Percentiles rank a stretch among this genome's conserved stretches.
phyloP scores from a whole-genome alignment of 495 filamentous ascomycete genomes.

The Tirmania nivea region DNA sequence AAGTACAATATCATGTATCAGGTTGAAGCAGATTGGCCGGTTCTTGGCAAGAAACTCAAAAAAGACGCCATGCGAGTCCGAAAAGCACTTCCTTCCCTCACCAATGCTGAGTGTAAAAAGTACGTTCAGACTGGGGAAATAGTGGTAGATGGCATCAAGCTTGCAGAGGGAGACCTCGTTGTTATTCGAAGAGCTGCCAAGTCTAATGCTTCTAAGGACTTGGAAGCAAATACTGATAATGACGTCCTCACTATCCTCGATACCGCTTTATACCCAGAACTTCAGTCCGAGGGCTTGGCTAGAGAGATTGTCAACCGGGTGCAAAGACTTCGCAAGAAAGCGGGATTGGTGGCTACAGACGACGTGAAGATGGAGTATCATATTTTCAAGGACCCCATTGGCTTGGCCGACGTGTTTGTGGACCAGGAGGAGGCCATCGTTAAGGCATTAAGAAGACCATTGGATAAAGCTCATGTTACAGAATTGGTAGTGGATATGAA shows the following conservation, averaged over 20 bases:
- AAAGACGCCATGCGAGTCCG: conserved; percentile 79
- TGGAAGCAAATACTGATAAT: conserved; percentile 68
- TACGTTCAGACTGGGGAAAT: conserved; percentile 52
- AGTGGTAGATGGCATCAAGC: conserved; percentile 58
- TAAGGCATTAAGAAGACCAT: conserved; percentile 56
- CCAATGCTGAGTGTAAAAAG: conserved; percentile 51
- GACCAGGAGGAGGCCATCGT: conserved; percentile 44
- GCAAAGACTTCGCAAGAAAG: conserved; percentile 62
- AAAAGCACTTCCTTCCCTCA: conserved; percentile 64
- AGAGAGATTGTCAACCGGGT: conserved; percentile 69
- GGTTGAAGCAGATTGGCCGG: conserved; percentile 75
- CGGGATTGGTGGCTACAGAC: conserved; percentile 57
- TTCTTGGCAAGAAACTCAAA: conserved; percentile 86
- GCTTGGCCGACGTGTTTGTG: conserved; percentile 51
- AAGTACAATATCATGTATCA: conserved; percentile 84
- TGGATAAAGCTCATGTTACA: conserved; percentile 51
- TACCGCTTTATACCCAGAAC: conserved; percentile 44
- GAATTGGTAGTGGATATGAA: conserved; percentile 38
- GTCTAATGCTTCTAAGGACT: conserved; percentile 39
- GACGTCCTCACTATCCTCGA: conserved; percentile 73
- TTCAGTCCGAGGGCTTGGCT: conserved; percentile 53
- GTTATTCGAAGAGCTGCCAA: conserved; percentile 60
- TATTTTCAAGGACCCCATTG: conserved; percentile 52
- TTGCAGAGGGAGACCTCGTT: conserved; percentile 61
- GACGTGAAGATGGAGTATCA: conserved; percentile 72